A percentile compares a stretch with the other conserved stretches of the same genome.
Conservation (phyloP, 371 early-diverging fungal species). For the Nematocida parisii region DNA sequence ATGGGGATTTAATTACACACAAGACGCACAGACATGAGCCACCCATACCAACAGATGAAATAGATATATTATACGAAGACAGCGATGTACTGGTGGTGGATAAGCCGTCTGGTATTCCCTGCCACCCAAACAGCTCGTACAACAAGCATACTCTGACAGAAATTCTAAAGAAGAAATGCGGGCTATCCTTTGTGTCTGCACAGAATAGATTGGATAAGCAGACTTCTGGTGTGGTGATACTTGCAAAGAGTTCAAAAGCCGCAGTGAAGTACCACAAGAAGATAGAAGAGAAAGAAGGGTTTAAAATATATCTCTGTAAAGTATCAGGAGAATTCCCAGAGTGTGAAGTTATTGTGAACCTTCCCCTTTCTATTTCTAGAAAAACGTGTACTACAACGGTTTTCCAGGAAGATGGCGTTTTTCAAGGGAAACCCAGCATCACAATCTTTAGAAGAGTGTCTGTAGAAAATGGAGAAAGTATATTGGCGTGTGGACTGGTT, state of each 20-base stretch:
- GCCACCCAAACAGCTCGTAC: constrained; percentile 70
- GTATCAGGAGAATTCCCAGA: constrained; percentile 68
- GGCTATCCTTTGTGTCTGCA: constrained; percentile 51
- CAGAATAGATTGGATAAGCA: constrained; percentile 70
- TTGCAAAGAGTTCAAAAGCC: constrained; percentile 60
- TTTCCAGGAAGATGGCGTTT: background rate
- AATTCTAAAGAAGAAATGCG: constrained; percentile 62
- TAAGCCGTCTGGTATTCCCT: constrained; percentile 71
- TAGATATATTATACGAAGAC: constrained; percentile 63
- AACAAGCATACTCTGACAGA: constrained; percentile 62
- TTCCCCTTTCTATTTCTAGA: constrained; percentile 52
- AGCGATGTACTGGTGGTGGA: constrained; percentile 67
- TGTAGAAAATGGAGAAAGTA: constrained; percentile 59
- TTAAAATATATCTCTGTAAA: constrained; percentile 69
- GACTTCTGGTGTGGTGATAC: constrained; percentile 70
- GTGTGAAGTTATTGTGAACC: constrained; percentile 55
- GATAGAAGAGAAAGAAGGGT: constrained; percentile 53
- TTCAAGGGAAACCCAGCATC: constrained; percentile 60
- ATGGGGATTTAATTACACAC: constrained; percentile 68
- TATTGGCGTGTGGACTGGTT: constrained; percentile 74
- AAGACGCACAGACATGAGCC: constrained; percentile 70
- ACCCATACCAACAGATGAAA: constrained; percentile 41
- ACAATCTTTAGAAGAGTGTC: constrained; percentile 65
- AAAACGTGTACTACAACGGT: constrained; percentile 49
- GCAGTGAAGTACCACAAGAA: constrained; percentile 54